A percentile compares a stretch with the other conserved stretches of the same genome.
phyloP scores from a whole-genome alignment of 1,284 basidiomycete species.

The Microbotryum intermedium region DNA sequence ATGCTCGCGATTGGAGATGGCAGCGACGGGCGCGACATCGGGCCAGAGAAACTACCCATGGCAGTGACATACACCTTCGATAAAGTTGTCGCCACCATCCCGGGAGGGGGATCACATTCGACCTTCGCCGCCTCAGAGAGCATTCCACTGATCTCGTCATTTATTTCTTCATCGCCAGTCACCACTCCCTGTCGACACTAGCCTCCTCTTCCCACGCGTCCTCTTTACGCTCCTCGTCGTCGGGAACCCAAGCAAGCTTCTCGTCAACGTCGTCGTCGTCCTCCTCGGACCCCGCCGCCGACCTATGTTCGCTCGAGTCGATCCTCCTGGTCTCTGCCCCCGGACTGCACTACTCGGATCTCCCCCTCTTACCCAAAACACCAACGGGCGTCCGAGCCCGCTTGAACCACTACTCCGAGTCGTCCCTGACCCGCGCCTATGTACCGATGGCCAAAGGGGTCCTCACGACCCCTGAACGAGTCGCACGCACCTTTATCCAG shows the following conservation, averaged over 20 bases:
- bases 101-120: too few species aligned
- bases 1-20: neutral
- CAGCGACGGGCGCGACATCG: too few species aligned
- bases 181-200: neutral
- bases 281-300: neutral
- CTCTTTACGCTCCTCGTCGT: neutral
- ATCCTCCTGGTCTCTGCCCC: conserved; percentile 22
- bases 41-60: too few species aligned
- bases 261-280: too few species aligned
- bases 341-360: conserved; percentile 24
- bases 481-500: conserved; percentile 1
- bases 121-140: neutral
- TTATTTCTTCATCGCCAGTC: neutral
- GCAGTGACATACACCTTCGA: too few species aligned
- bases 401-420: neutral
- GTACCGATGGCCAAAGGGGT: neutral
- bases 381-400: neutral
- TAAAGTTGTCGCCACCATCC: too few species aligned
- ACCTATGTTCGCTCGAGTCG: conserved; percentile 18
- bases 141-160: neutral
- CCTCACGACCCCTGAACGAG: conserved; percentile 1
- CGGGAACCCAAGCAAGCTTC: conserved; percentile 5
- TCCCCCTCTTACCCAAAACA: conserved; percentile 13
- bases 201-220: neutral
- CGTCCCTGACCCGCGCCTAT: conserved; percentile 2